Evolutionary conservation across 345 rosid species (phyloP).

Genomic region (Camelina laxa): DNA sequence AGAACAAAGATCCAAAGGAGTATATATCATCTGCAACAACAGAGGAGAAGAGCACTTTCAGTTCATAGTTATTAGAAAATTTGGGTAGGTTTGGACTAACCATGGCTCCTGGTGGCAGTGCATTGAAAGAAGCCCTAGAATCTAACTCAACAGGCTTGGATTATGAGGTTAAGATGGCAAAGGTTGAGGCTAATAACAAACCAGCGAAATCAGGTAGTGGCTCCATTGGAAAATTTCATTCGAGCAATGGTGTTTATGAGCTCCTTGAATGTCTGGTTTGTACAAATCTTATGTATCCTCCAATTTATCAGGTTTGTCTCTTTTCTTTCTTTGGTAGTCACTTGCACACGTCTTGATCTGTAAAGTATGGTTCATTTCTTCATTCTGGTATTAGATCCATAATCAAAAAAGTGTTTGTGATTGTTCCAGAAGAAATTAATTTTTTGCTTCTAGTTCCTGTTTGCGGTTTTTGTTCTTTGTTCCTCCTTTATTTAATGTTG

Average conservation of each 20-base stretch:
- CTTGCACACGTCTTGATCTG: neutral
- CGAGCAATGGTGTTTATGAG: slow-evolving; percentile 69
- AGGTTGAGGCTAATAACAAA: slow-evolving; percentile 51
- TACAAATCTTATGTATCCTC: slow-evolving; percentile 80
- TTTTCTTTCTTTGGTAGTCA: neutral
- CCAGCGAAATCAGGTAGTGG: slow-evolving; percentile 53
- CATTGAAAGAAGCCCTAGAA: slow-evolving; percentile 56
- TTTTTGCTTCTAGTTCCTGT: too few species aligned
- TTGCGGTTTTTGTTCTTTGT: too few species aligned
- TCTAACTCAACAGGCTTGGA: slow-evolving; percentile 52
- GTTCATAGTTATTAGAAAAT: slow-evolving; percentile 20
- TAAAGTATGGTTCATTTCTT: neutral
- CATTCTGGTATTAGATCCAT: too few species aligned
- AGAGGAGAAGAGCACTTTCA: slow-evolving; percentile 11
- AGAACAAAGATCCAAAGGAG: slow-evolving; percentile 13
- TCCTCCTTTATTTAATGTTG: neutral
- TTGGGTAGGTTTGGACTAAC: slow-evolving; percentile 23
- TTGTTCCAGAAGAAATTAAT: too few species aligned
- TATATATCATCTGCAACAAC: slow-evolving; percentile 10
- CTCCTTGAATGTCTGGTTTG: slow-evolving; percentile 88
- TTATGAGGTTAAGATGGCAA: slow-evolving; percentile 55
- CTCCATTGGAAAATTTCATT: slow-evolving; percentile 53
- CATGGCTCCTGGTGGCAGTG: slow-evolving; percentile 68
- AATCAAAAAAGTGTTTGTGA: too few species aligned
- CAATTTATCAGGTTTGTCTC: slow-evolving; percentile 74